Evolutionary conservation across 345 rosid genomes (phyloP).

Genomic region (Melaleuca alternifolia): DNA sequence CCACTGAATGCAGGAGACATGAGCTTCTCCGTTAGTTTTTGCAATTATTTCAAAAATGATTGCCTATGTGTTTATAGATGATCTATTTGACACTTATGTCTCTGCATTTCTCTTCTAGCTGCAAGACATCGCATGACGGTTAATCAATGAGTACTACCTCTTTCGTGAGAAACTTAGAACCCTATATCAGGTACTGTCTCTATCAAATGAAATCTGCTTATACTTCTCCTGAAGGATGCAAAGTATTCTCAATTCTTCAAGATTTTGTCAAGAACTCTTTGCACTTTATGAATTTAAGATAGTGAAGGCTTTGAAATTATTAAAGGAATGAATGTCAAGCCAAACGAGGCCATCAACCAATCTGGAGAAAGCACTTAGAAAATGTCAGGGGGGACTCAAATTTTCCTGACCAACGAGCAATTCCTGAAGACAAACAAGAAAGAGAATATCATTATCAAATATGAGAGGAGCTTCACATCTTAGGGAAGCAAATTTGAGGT

Average conservation of each 20-base stretch:
- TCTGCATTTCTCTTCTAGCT: conserved; percentile 6
- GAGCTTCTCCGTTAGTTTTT: neutral
- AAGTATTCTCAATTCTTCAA: neutral
- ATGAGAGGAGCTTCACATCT: no score
- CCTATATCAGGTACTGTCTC: conserved; percentile 6
- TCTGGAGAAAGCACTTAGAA: no score
- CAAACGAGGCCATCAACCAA: neutral
- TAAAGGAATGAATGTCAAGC: neutral
- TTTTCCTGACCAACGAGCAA: no score
- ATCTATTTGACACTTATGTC: neutral
- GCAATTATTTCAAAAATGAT: neutral
- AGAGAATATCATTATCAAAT: no score
- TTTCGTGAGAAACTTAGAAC: conserved; percentile 3
- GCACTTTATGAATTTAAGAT: neutral
- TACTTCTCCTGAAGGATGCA: neutral
- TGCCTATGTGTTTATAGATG: neutral
- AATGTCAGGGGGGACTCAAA: no score
- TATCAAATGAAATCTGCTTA: neutral
- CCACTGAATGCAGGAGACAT: neutral
- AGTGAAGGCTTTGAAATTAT: neutral
- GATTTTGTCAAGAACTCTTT: neutral
- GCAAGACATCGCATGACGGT: neutral
- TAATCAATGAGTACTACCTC: conserved; percentile 5
- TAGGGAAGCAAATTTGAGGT: no score
- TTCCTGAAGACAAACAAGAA: no score